Base-by-base conservation (phyloP, 768 basidiomycete genomes). In the Boletus speciosus region DNA sequence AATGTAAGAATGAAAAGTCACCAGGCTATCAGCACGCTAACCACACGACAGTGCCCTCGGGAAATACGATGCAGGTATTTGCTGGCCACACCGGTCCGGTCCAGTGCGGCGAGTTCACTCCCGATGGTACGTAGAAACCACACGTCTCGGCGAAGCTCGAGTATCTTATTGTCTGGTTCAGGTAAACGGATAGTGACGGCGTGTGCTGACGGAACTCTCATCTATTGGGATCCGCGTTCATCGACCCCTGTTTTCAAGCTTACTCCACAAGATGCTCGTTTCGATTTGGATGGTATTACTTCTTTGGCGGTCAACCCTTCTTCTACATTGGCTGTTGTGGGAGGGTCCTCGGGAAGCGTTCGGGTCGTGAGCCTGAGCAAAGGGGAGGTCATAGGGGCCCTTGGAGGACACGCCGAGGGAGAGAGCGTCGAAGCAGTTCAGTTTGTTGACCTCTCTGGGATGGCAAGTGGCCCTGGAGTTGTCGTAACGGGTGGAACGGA, bases 51-150 rank as follows among this genome's bases (percentile, higher is more conserved):
- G 96, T 99, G 29, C 97, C 97, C 3, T 90, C 88, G 6, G 97
- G 97, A 40, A 89, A 83, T 59, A 95, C 87, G 48, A 95, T 99
- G 89, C 90, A 94, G 66, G 95, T 98, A 8, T 92, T 98, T 62
- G 88, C 91, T 2, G 93, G 93, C 0, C 97, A 99, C 71, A 84
- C 83, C 0, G 83, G 87, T 6, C 73, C 93, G 6, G 86, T 93
- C 5, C 86, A 90, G 44, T 88, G 88, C 55, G 95, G 96, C 43
- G 81, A 86, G 60, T 98, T 96, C 73, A 94, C 93, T 0, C 92
- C 95, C 11, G 91, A 94, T 69, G 94, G 91, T 85, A 64, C 50
- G 64, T 57, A 14, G 19, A 19, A 29, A n/a, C 8, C 8, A 16
- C 19, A 9, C 23, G 6, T 27, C 23, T 31, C 10, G 4, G 6